Evolutionary conservation across 2,329 filamentous ascomycete genomes (phyloP), one percentile per base, ranked within the genome.

Genomic region (Sporothrix phasma): DNA sequence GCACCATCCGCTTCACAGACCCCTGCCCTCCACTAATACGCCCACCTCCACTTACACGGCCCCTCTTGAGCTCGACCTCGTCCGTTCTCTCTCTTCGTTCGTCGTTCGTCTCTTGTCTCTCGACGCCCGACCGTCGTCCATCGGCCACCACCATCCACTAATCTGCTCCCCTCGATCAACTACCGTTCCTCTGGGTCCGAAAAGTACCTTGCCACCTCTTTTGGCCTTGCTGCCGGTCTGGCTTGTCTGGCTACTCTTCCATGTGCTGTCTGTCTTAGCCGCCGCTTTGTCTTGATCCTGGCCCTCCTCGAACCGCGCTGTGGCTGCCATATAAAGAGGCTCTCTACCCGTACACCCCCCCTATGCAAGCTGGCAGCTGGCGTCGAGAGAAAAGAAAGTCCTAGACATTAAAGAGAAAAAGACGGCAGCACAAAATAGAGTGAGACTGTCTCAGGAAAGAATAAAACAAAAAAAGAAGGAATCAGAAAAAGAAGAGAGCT

Each of bases 381-480:
- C n/a, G 31, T 56, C 19, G 39, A 54, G 39, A 54, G 51, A 39
- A 56, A 39, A 56, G 51, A 56, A 56, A 56, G n/a, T 53, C 47
- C 26, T n/a, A 53, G 47, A 34, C 26, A 34, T 34, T 3, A 34
- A 53, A 29, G 47, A 19, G 13, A 53, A 51, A 53, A 45, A 53
- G 47, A 34, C 26, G 47, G 47, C 26, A 17, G 26, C 26, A 53
- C 47, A 53, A 53, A 53, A 53, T 31, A 34, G 19, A 45, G 41
- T 1, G 47, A 34, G 29, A 29, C 29, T n/a, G n/a, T n/a, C n/a
- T n/a, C n/a, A n/a, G n/a, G n/a, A n/a, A n/a, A n/a, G n/a, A n/a
- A 34, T 19, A 13, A 56, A 39, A 24, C 11, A 56, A 39, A 24
- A 39, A 24, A 56, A 56, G n/a, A 39, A 54, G 49, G 22, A 53